phyloP scores from a whole-genome alignment of 805 yeast genomes.

The Saccharomycopsis amapae region DNA sequence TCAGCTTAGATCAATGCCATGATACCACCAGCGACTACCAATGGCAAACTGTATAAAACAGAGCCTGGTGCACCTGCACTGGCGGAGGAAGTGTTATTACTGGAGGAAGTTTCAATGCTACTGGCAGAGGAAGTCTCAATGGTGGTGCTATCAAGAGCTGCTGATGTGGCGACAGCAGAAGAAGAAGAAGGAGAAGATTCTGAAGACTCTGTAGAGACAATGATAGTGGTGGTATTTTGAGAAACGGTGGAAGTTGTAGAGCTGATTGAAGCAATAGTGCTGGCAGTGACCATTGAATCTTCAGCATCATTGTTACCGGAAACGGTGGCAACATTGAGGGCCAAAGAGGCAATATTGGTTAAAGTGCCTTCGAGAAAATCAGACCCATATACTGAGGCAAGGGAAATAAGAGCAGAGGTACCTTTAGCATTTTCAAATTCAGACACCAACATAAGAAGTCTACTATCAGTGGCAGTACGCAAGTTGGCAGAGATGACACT shows the following conservation, averaged over 20 bases:
- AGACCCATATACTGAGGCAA: constrained; percentile 20
- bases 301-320: constrained; percentile 10
- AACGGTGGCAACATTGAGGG: constrained; percentile 16
- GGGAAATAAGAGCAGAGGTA: constrained; percentile 20
- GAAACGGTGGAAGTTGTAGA: neutral
- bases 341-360: constrained; percentile 20
- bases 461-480: constrained; percentile 19
- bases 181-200: constrained; percentile 2
- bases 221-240: too few species aligned
- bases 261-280: neutral
- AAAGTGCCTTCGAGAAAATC: constrained; percentile 18
- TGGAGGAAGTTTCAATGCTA: too few species aligned
- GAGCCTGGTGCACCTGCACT: neutral
- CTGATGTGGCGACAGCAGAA: neutral
- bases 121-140: neutral
- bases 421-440: constrained; percentile 21
- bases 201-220: too few species aligned
- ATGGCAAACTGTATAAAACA: constrained; percentile 4
- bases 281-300: constrained; percentile 11
- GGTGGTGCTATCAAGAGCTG: neutral
- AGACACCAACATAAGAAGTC: constrained; percentile 13
- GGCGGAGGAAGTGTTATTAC: neutral
- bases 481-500: constrained; percentile 11
- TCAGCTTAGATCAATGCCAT: constrained; percentile 34
- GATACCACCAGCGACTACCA: constrained; percentile 23